phyloP scores from a whole-genome alignment of 305 asterid genomes.

The Fraxinus velutina region DNA sequence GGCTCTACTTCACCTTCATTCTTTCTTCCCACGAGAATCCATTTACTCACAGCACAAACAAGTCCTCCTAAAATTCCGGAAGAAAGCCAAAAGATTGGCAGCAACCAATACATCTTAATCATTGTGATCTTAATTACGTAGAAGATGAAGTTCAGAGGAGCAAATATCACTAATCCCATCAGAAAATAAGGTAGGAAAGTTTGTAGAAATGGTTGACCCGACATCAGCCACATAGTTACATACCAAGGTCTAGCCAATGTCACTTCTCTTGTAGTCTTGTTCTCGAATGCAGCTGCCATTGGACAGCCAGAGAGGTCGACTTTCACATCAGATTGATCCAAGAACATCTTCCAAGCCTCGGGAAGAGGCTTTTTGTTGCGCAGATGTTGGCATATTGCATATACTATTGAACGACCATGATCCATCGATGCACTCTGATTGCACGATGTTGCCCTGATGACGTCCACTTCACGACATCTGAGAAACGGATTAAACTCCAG shows the following conservation, averaged over 20 bases:
- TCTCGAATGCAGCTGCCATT: constrained; percentile 35
- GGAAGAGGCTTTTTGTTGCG: constrained; percentile 56
- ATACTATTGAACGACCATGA: constrained; percentile 59
- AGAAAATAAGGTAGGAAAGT: constrained; percentile 55
- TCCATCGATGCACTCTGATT: constrained; percentile 60
- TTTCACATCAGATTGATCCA: constrained; percentile 50
- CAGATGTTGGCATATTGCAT: constrained; percentile 56
- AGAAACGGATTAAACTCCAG: constrained; percentile 57
- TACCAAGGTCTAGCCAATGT: constrained; percentile 60
- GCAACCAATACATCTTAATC: constrained; percentile 31
- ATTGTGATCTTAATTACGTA: constrained; percentile 22
- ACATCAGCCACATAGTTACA: constrained; percentile 47
- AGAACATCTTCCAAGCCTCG: constrained; percentile 49
- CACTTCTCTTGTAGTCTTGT: constrained; percentile 26
- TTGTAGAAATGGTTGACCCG: constrained; percentile 57
- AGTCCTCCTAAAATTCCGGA: constrained; percentile 43
- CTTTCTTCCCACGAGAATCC: constrained; percentile 57
- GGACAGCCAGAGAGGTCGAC: constrained; percentile 57
- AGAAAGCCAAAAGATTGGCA: constrained; percentile 51
- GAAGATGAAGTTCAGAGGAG: constrained; percentile 39
- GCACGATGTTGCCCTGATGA: constrained; percentile 52
- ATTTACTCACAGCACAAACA: constrained; percentile 43
- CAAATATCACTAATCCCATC: constrained; percentile 32
- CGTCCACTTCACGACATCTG: constrained; percentile 46
- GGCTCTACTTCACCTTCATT: constrained; percentile 37